Evolutionary conservation across 2,329 filamentous ascomycete genomes (phyloP), one percentile per base, ranked within the genome.

Genomic region (Claviceps fusiformis): DNA sequence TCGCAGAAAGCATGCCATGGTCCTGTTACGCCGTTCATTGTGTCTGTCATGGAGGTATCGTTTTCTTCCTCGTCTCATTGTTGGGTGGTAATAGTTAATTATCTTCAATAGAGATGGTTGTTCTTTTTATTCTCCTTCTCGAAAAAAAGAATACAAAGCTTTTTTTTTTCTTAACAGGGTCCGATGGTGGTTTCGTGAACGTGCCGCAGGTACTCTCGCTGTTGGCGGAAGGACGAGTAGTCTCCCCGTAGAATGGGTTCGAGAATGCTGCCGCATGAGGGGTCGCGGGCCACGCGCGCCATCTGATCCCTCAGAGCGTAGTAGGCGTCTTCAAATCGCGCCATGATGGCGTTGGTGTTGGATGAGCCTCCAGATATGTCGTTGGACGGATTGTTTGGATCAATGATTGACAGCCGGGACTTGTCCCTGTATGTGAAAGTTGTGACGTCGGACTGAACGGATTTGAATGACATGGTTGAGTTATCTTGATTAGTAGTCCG

Each of bases 291-390:
- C 2, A 87, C 64, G 5, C 78, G 67, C 11, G 63, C 65, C 75
- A 92, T 83, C 37, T 80, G 77, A 3, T 77, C 67, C 50, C 76
- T 73, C 17, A 95, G 70, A 2, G 67, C 67, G 10, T 73, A 63
- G 63, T 83, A 79, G 0, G 87, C 87, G 2, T 82, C 71, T 1
- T 78, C 73, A 67, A 98, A 97, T 13, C 77, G 75, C n/a, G 74
- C 66, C 60, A 88, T 73, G 51, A 96, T 87, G 9, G 79, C 73
- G 0, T 69, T 60, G 8, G 86, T 87, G 60, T 88, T 86, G 49
- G 75, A 78, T 0, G 90, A 93, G 10, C 91, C 91, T 10, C 90
- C 90, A 0, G 93, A 85, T 31, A 98, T 93, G 64, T 98, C 93
- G 67, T 97, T 97, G 31, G 77, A 73, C 0, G 80, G 68, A 56